Conservation (phyloP, 352 stramenopile genomes). For the Phytophthora hibernalis region DNA sequence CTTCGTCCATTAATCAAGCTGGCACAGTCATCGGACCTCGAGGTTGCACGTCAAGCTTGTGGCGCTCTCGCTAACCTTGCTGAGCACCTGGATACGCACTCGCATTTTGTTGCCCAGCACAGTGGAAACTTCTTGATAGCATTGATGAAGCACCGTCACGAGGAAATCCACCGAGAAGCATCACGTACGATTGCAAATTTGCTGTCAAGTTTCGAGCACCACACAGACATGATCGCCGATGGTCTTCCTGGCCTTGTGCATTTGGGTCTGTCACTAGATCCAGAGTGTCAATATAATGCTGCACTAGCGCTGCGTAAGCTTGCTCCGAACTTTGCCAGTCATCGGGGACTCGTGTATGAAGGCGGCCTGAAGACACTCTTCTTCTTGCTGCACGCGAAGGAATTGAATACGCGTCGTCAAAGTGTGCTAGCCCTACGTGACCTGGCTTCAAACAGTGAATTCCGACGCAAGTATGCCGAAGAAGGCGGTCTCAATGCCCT, state of each 20-base stretch:
- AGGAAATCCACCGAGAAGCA: slow-evolving; percentile 96
- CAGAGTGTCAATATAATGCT: slow-evolving; percentile 96
- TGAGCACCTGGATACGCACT: slow-evolving; percentile 94
- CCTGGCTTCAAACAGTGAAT: slow-evolving; percentile 88
- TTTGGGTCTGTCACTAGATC: slow-evolving; percentile 90
- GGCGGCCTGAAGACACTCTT: slow-evolving; percentile 93
- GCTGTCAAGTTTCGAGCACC: slow-evolving; percentile 93
- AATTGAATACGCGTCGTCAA: slow-evolving; percentile 93
- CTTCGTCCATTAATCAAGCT: slow-evolving; percentile 87
- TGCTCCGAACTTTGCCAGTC: slow-evolving; percentile 90
- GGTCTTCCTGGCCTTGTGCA: slow-evolving; percentile 92
- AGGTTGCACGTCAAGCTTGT: slow-evolving; percentile 93
- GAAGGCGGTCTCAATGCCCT: slow-evolving; percentile 90
- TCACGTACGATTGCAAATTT: slow-evolving; percentile 94
- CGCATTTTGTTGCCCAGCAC: slow-evolving; percentile 78
- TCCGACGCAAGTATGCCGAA: slow-evolving; percentile 88
- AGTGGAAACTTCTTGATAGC: slow-evolving; percentile 79
- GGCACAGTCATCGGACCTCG: slow-evolving; percentile 90
- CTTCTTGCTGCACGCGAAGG: slow-evolving; percentile 89
- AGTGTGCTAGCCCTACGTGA: slow-evolving; percentile 91
- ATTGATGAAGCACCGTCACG: slow-evolving; percentile 83
- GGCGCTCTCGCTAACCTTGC: slow-evolving; percentile 94
- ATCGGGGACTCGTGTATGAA: slow-evolving; percentile 86
- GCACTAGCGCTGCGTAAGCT: slow-evolving; percentile 96
- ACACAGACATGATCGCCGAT: slow-evolving; percentile 91